phyloP scores from a whole-genome alignment of 2,329 filamentous ascomycete species.

The Chaetomiaceae sp. region DNA sequence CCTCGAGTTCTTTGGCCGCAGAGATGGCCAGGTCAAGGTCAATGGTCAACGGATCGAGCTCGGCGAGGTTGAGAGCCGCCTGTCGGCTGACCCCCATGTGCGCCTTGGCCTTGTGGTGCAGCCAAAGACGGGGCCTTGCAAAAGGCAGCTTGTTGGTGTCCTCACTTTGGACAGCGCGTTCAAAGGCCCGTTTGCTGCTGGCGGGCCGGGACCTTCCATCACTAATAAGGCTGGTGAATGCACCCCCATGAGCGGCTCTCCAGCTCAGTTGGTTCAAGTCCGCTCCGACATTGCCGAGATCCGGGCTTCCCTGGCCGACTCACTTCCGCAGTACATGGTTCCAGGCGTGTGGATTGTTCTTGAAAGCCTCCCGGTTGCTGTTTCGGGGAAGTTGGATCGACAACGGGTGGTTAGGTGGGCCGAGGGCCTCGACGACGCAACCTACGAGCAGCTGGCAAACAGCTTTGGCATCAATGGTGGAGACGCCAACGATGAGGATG shows the following conservation, averaged over 20 bases:
- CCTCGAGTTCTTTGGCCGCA: slow-evolving; percentile 41
- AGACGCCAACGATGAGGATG: slow-evolving; percentile 10
- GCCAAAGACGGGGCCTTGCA: slow-evolving; percentile 19
- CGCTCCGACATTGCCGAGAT: slow-evolving; percentile 17
- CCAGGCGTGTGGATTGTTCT: slow-evolving; percentile 22
- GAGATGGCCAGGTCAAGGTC: slow-evolving; percentile 51
- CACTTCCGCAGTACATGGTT: slow-evolving; percentile 25
- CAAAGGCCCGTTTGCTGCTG: not conserved
- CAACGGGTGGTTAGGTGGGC: slow-evolving; percentile 18
- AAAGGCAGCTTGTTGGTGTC: slow-evolving; percentile 19
- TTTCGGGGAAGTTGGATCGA: slow-evolving; percentile 23
- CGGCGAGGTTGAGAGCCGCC: slow-evolving; percentile 23
- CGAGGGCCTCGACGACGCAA: slow-evolving; percentile 12
- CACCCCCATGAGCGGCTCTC: slow-evolving; percentile 9
- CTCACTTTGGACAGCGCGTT: slow-evolving; percentile 14
- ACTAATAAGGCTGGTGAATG: not conserved
- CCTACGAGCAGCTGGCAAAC: slow-evolving; percentile 17
- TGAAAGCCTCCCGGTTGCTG: slow-evolving; percentile 19
- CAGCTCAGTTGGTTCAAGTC: slow-evolving; percentile 9
- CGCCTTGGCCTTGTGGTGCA: slow-evolving; percentile 20
- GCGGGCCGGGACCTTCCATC: not conserved
- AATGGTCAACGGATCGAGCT: slow-evolving; percentile 49
- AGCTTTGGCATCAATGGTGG: slow-evolving; percentile 7
- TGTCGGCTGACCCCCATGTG: slow-evolving; percentile 18
- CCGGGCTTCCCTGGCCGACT: slow-evolving; percentile 13